Percentiles rank a stretch among this genome's conserved stretches.
Evolutionary conservation across 257 asterid genomes (phyloP).

Genomic region (Henckelia pumila): DNA sequence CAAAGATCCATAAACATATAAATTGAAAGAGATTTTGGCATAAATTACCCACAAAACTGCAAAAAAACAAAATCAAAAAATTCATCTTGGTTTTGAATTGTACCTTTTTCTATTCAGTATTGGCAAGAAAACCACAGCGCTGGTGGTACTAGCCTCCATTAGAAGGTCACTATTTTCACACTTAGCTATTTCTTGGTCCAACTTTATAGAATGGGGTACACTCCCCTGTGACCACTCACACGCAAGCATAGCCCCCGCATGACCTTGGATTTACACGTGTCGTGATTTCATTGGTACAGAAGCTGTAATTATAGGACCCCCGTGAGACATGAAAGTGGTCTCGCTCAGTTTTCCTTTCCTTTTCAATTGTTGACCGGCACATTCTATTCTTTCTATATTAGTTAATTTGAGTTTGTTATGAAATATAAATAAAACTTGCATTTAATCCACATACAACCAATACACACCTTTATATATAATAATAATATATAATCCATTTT

Average conservation of each 20-base stretch:
- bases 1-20: not conserved
- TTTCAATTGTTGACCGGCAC: not conserved
- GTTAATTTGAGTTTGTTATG: not conserved
- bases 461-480: too few relatives aligned
- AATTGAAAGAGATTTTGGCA: not conserved
- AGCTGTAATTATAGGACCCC: slow-evolving; percentile 18
- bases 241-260: slow-evolving; percentile 25
- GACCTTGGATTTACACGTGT: slow-evolving; percentile 22
- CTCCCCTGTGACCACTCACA: slow-evolving; percentile 25
- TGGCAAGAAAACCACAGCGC: not conserved
- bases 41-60: not conserved
- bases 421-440: not conserved
- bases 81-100: slow-evolving; percentile 1
- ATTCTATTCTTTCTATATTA: too few relatives aligned
- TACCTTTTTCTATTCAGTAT: slow-evolving; percentile 20
- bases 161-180: slow-evolving; percentile 31
- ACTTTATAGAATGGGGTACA: slow-evolving; percentile 35
- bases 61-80: not conserved
- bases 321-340: slow-evolving; percentile 18
- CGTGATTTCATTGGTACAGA: slow-evolving; percentile 15
- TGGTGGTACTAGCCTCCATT: not conserved
- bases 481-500: too few relatives aligned
- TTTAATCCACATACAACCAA: not conserved
- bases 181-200: slow-evolving; percentile 30
- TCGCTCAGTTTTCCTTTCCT: slow-evolving; percentile 3